phyloP scores from a whole-genome alignment of 73 alveolate species.

The Paraurostyla sp. region DNA sequence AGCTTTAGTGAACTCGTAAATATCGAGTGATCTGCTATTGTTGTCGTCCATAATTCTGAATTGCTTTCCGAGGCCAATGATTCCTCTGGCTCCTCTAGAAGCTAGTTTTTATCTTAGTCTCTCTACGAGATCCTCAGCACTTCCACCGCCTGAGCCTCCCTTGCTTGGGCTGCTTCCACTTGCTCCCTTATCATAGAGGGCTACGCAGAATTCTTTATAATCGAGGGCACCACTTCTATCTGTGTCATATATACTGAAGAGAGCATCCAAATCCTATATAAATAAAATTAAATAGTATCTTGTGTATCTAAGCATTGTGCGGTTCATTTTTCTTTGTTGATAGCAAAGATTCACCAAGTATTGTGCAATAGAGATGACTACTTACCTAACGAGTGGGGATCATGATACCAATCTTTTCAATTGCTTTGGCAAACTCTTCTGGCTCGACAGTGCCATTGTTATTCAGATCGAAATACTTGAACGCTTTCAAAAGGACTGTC shows the following conservation, averaged over 20 bases:
- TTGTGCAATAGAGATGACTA: neutral
- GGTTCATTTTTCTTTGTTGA: neutral
- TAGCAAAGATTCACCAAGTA: neutral
- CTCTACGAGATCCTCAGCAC: slow-evolving; percentile 63
- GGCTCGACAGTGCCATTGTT: slow-evolving; percentile 85
- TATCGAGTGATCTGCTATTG: slow-evolving; percentile 82
- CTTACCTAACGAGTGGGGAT: slow-evolving; percentile 65
- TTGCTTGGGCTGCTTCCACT: slow-evolving; percentile 22
- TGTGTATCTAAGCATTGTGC: neutral
- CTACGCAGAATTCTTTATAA: slow-evolving; percentile 78
- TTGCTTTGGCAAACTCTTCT: slow-evolving; percentile 88
- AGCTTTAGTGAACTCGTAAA: slow-evolving; percentile 84
- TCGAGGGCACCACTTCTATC: slow-evolving; percentile 78
- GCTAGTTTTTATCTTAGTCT: slow-evolving; percentile 78
- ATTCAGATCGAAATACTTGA: slow-evolving; percentile 95
- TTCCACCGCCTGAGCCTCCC: slow-evolving; percentile 49
- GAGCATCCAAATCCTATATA: slow-evolving; percentile 66
- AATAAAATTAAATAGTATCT: neutral
- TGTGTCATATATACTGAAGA: slow-evolving; percentile 74
- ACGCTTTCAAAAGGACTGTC: slow-evolving; percentile 86
- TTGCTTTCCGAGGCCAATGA: slow-evolving; percentile 76
- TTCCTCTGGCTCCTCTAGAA: slow-evolving; percentile 84
- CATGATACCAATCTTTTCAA: slow-evolving; percentile 91
- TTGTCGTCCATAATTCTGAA: slow-evolving; percentile 81
- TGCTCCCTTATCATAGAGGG: slow-evolving; percentile 35